Evolutionary conservation across 352 stramenopile genomes (phyloP).

Genomic region (Phytopythium oedochilum): DNA sequence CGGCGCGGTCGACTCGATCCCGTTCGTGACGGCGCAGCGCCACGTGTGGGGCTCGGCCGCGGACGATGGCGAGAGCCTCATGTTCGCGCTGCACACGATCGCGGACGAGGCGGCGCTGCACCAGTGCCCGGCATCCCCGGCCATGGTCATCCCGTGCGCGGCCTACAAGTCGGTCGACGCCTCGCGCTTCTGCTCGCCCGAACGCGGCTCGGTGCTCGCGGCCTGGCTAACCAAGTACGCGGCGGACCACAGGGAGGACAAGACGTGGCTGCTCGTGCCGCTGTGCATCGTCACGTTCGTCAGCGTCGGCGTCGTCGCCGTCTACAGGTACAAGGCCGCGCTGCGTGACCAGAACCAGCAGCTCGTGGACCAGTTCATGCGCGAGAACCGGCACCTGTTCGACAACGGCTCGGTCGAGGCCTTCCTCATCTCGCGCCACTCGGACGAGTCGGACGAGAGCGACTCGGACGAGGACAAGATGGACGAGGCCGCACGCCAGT

Average conservation of each 20-base stretch:
- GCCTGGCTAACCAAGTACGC: slow-evolving; percentile 56
- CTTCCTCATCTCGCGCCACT: slow-evolving; percentile 23
- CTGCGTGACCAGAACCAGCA: slow-evolving; percentile 25
- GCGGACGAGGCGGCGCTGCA: slow-evolving; percentile 35
- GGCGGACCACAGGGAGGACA: slow-evolving; percentile 38
- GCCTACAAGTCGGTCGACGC: slow-evolving; percentile 32
- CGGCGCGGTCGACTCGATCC: slow-evolving; percentile 38
- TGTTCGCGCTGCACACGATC: slow-evolving; percentile 53
- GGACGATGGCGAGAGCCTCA: slow-evolving; percentile 21
- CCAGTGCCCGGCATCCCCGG: slow-evolving; percentile 40
- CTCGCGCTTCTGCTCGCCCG: slow-evolving; percentile 32
- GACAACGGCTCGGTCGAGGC: slow-evolving; percentile 42
- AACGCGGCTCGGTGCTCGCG: slow-evolving; percentile 24
- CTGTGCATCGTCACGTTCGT: slow-evolving; percentile 48
- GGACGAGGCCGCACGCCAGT: slow-evolving; percentile 3
- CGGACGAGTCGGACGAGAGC: background rate
- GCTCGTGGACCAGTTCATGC: slow-evolving; percentile 28
- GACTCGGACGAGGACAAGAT: slow-evolving; percentile 1
- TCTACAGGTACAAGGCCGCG: slow-evolving; percentile 46
- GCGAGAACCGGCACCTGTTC: slow-evolving; percentile 32
- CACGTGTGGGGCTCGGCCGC: slow-evolving; percentile 33
- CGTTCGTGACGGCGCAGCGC: slow-evolving; percentile 44
- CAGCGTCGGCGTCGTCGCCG: slow-evolving; percentile 32
- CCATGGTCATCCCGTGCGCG: slow-evolving; percentile 59
- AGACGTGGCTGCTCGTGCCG: slow-evolving; percentile 56